Evolutionary conservation across 2,329 filamentous ascomycete genomes (phyloP).

Genomic region (Pseudogymnoascus sp.): DNA sequence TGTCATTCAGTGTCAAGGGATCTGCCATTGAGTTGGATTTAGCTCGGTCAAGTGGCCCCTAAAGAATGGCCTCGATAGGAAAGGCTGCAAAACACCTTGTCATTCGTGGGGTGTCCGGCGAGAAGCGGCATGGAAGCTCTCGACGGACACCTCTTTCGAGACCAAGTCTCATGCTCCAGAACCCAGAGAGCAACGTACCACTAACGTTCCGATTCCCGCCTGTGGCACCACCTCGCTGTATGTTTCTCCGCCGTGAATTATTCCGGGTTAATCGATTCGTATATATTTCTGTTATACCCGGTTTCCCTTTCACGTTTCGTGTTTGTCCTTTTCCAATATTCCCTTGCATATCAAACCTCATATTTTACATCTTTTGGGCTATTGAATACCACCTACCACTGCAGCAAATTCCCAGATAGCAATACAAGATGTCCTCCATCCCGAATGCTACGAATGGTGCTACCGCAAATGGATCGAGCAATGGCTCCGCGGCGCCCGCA

Average conservation of each 20-base stretch:
- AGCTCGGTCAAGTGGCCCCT: background rate
- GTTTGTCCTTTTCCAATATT: background rate
- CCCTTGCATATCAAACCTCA: background rate
- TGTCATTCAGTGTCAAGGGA: background rate
- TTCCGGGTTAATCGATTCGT: background rate
- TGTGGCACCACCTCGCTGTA: background rate
- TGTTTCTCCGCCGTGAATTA: background rate
- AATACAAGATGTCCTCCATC: background rate
- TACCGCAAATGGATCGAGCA: conserved; percentile 13
- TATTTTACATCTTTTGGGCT: background rate
- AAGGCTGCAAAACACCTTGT: background rate
- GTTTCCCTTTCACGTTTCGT: background rate
- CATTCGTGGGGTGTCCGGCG: background rate
- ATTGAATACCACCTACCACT: background rate
- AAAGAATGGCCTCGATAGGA: background rate
- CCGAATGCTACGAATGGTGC: background rate
- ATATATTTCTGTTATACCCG: background rate
- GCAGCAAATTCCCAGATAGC: background rate
- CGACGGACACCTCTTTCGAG: background rate
- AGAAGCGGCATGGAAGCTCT: background rate
- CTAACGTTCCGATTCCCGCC: background rate
- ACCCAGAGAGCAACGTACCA: background rate
- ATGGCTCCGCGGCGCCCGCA: conserved; percentile 27
- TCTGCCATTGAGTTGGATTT: background rate
- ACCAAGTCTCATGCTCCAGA: background rate